Evolutionary conservation across 2,329 filamentous ascomycete genomes (phyloP).

Genomic region (Beauveria pseudobassiana): DNA sequence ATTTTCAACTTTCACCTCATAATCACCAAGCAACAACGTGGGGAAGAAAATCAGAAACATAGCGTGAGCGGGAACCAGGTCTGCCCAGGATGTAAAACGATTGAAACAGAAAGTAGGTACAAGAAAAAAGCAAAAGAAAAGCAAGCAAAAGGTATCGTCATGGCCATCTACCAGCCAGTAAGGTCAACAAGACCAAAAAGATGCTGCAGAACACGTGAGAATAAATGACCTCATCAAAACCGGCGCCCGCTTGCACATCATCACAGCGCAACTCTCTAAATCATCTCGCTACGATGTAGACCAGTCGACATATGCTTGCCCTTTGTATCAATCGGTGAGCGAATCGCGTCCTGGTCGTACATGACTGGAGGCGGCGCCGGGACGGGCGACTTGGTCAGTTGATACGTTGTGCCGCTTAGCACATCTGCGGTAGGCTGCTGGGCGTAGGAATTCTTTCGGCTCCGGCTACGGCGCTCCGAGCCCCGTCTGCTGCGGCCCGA

Average conservation of each 20-base stretch:
- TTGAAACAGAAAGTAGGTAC: slow-evolving; percentile 11
- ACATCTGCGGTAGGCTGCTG: not conserved
- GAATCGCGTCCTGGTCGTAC: slow-evolving; percentile 30
- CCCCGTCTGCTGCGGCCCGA: slow-evolving; percentile 48
- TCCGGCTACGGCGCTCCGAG: slow-evolving; percentile 53
- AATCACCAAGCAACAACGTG: not conserved
- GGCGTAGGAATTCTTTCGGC: slow-evolving; percentile 33
- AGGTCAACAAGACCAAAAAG: not conserved
- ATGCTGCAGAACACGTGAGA: not conserved
- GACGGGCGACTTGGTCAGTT: slow-evolving; percentile 1
- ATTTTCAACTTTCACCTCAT: not conserved
- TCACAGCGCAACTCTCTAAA: slow-evolving; percentile 27
- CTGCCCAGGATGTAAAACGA: not conserved
- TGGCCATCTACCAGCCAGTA: slow-evolving; percentile 1
- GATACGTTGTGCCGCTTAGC: slow-evolving; percentile 5
- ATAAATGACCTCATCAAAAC: not conserved
- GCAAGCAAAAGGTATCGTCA: not conserved
- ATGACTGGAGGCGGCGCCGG: slow-evolving; percentile 26
- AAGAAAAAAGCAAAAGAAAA: not conserved
- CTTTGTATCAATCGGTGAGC: slow-evolving; percentile 25
- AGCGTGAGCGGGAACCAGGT: not conserved
- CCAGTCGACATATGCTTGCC: slow-evolving; percentile 41
- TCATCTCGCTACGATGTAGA: slow-evolving; percentile 48
- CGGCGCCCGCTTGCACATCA: not conserved
- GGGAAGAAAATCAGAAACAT: not conserved